Percentiles rank a stretch among this genome's conserved stretches.
Evolutionary conservation across 2,329 filamentous ascomycete genomes (phyloP).

Genomic region (Aspergillus awamori): DNA sequence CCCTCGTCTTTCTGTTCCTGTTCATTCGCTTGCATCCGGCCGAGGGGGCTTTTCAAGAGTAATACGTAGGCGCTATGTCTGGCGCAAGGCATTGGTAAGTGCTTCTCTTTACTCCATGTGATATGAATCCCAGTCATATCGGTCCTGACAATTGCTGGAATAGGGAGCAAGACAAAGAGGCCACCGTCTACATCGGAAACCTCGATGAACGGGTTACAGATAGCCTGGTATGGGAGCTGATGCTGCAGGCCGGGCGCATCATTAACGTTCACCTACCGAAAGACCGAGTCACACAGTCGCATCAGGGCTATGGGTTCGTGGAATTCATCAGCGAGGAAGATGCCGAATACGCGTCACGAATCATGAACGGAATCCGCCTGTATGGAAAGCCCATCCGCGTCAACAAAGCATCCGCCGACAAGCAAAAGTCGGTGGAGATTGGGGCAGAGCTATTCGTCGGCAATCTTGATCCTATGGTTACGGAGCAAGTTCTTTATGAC

Average conservation of each 20-base stretch:
- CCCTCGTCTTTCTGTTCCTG: neutral
- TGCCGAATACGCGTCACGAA: slow-evolving; percentile 92
- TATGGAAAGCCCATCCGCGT: slow-evolving; percentile 95
- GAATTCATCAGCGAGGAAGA: slow-evolving; percentile 95
- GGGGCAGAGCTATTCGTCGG: slow-evolving; percentile 97
- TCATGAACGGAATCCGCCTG: slow-evolving; percentile 93
- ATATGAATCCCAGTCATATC: neutral
- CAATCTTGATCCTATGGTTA: slow-evolving; percentile 90
- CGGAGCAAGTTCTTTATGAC: slow-evolving; percentile 94
- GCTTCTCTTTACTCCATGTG: neutral
- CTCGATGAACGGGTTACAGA: slow-evolving; percentile 95
- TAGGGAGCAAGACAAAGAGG: slow-evolving; percentile 97
- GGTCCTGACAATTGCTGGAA: slow-evolving; percentile 14
- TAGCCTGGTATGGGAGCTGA: slow-evolving; percentile 91
- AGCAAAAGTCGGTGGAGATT: slow-evolving; percentile 89
- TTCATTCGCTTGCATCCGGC: neutral
- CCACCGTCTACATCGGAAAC: slow-evolving; percentile 96
- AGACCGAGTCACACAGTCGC: slow-evolving; percentile 93
- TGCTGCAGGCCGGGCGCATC: slow-evolving; percentile 96
- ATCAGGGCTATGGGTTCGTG: slow-evolving; percentile 98
- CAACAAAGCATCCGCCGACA: slow-evolving; percentile 92
- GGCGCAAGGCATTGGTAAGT: slow-evolving; percentile 75
- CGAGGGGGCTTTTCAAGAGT: slow-evolving; percentile 4
- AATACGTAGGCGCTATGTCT: slow-evolving; percentile 55
- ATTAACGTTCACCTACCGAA: slow-evolving; percentile 98